Evolutionary conservation across 1,284 basidiomycete species (phyloP).

Genomic region (Takashimella tepidaria): DNA sequence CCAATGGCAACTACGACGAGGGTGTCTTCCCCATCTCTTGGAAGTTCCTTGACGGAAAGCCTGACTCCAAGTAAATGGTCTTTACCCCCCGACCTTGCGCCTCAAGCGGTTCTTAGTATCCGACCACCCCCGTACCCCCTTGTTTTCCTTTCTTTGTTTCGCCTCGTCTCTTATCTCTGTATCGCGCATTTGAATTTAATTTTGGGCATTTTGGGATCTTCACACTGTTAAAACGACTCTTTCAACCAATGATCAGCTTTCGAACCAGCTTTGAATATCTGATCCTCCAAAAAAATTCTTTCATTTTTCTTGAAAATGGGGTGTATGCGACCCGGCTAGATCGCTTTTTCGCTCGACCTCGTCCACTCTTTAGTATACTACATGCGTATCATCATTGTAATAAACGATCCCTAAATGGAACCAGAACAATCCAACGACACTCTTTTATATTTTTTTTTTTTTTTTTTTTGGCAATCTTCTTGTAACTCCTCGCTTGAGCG

Average conservation of each 20-base stretch:
- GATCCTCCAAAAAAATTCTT: no score
- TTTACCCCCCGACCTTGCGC: not conserved
- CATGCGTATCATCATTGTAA: no score
- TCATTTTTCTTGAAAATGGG: no score
- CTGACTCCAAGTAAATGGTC: not conserved
- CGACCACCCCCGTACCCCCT: not conserved
- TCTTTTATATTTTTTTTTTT: no score
- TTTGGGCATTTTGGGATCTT: not conserved
- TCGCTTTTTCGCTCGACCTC: no score
- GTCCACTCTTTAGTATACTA: not conserved
- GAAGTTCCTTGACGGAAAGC: conserved; percentile 1
- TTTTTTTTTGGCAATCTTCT: not conserved
- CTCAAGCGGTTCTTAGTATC: not conserved
- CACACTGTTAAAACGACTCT: no score
- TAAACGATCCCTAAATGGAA: not conserved
- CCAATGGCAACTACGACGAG: conserved; percentile 28
- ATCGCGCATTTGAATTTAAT: not conserved
- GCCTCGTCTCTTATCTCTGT: not conserved
- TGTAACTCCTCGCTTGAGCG: not conserved
- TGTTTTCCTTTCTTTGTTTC: not conserved
- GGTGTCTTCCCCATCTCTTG: conserved; percentile 39
- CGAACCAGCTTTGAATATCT: no score
- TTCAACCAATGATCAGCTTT: no score
- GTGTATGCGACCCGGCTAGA: no score
- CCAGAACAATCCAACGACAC: not conserved